Evolutionary conservation across 2,329 filamentous ascomycete species (phyloP), one percentile per base, ranked within the genome.

Genomic region (Penicillium sp.): DNA sequence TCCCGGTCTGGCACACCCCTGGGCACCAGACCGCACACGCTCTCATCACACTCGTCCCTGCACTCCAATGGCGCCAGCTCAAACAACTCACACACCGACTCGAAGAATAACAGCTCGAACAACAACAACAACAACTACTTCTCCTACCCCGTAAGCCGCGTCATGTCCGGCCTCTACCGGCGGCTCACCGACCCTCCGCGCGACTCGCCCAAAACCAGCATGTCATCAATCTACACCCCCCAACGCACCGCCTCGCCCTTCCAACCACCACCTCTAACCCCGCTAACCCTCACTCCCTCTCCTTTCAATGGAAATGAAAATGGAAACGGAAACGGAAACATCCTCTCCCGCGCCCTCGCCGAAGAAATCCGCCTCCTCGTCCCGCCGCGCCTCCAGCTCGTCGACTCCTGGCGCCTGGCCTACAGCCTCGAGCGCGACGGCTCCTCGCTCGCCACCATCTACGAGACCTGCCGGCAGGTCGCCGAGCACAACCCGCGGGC

Each of bases 351-450:
- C 50, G 82, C 85, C 11, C 78, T 97, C 28, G 94, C 93, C 2
- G 94, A 97, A 75, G 94, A 97, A 77, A 96, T 97, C 57, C 83
- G 94, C 48, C 83, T 95, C 40, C 86, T 97, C 66, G 79, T 97
- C 21, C 94, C 94, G 0, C 86, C 95, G 62, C 82, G 94, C 49
- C 76, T 97, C 59, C 90, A 96, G 72, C 85, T 99, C 46, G 84
- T 88, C 59, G 92, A 97, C 64, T 84, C 88, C 60, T 99, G 94
- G 94, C 82, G 81, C 54, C 77, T 97, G 51, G 82, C 88, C 38
- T 99, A 97, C 75, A 95, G 90, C 62, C 79, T 99, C 35, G 92
- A 96, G 66, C 89, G 95, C 73, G 87, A 99, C 71, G 94, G 94
- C 12, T 90, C 92, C 52, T 94, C 90, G 61, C 75, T 99, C 35